These are phyloP conservation scores for Prototheca wickerhamii DNA, from an alignment of 163 green algal genomes.

Conservation along the genomic window DNA sequence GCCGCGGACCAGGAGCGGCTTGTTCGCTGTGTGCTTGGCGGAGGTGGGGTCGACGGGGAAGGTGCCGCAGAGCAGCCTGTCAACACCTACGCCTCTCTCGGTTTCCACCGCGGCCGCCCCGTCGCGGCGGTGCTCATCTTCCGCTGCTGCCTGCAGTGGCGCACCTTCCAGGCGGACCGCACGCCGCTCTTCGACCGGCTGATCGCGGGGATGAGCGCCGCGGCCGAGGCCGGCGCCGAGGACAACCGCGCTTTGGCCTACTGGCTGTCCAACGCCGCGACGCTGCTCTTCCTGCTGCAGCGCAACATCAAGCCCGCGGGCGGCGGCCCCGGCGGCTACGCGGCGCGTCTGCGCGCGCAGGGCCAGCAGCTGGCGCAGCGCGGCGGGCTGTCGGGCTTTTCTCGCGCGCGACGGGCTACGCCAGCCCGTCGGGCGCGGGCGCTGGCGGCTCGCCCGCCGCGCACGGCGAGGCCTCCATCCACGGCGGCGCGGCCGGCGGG, in stretches of 20 bases:
- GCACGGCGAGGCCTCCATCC: conserved; percentile 69
- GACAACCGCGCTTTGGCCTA: conserved; percentile 78
- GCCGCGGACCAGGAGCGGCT: conserved; percentile 74
- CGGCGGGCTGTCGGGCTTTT: not conserved
- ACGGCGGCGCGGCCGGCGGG: conserved; percentile 68
- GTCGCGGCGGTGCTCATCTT: conserved; percentile 78
- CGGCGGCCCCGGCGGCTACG: conserved; percentile 37
- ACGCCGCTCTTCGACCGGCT: conserved; percentile 85
- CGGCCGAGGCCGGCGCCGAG: conserved; percentile 80
- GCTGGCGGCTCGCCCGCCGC: conserved; percentile 11
- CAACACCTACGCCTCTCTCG: conserved; percentile 42
- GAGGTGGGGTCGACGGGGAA: not conserved
- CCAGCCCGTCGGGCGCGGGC: not conserved
- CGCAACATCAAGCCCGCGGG: conserved; percentile 86
- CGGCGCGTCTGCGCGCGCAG: conserved; percentile 29
- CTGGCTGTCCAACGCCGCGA: conserved; percentile 94
- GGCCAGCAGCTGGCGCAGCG: conserved; percentile 7
- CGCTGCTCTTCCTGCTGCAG: conserved; percentile 93
- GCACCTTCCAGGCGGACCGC: conserved; percentile 79
- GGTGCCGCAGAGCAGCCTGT: not conserved
- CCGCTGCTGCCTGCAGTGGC: conserved; percentile 84
- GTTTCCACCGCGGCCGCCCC: conserved; percentile 69
- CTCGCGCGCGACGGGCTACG: conserved; percentile 3
- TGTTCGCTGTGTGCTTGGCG: conserved; percentile 33
- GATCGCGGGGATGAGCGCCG: conserved; percentile 53